Base-by-base conservation (phyloP, 2,329 filamentous ascomycete genomes). In the Plenodomus lindquistii region DNA sequence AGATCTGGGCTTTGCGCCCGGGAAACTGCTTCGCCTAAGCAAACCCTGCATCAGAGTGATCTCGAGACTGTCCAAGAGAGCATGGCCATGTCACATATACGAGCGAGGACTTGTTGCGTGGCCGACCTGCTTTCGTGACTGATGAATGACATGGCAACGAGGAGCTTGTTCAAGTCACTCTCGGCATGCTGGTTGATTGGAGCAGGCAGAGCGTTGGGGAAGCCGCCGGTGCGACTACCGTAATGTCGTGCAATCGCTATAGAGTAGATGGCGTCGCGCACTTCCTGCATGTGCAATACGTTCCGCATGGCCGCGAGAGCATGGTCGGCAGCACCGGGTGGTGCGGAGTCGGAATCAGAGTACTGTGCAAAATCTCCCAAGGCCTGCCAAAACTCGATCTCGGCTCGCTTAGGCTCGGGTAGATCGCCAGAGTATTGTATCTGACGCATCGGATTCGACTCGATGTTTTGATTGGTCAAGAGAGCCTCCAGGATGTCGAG, bases 251-350 rank as follows among this genome's bases (percentile, higher is more conserved):
- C 85, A 46, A 96, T 84, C 8, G 89, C 89, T 57, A 96, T 87
- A 0, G 89, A 94, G 73, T 96, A 96, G 47, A 97, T 83, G 16
- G 96, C 87, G 68, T 97, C 91, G 44, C 92, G 85, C 63, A 93
- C 94, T 74, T 97, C 92, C 19, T 87, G 83, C 40, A 87, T 87
- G 59, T 91, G 88, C 11, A 96, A 79, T 18, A 93, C 79, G 46
- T 81, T 81, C 24, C 90, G 85, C 70, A 91, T 83, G 42, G 80
- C 80, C 4, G 72, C 73, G 22, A 96, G 76, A 1, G 84, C 81
- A 20, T 85, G 81, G 44, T 91, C 86, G 29, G 90, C 82, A 44
- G 81, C 78, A 59, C 80, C 83, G 48, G 74, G 75, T 5, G 81
- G 75, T 24, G 74, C 75, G 40, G 81, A 76, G 31, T 85, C 80